These are phyloP conservation scores for Pezicula radicicola DNA, from an alignment of 2,329 filamentous ascomycete genomes.

Conservation along the genomic window DNA sequence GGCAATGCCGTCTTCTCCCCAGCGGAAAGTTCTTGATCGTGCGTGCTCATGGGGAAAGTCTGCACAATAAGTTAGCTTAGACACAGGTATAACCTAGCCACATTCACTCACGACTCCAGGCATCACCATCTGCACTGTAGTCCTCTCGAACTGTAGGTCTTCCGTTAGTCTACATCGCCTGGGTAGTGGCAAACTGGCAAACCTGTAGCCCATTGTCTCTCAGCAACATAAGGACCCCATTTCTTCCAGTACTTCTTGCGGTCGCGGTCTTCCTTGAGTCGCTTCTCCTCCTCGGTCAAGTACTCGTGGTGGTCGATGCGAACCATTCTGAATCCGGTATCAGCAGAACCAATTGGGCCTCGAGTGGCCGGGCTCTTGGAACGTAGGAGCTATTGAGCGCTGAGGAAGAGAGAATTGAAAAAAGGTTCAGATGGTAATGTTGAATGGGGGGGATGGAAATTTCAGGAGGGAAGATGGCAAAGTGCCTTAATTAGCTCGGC, in stretches of 20 bases:
- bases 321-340: slow-evolving; percentile 61
- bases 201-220: slow-evolving; percentile 95
- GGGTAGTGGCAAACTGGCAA: slow-evolving; percentile 19
- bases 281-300: slow-evolving; percentile 85
- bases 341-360: background rate
- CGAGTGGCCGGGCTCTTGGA: background rate
- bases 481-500: no score
- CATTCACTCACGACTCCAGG: slow-evolving; percentile 79
- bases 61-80: slow-evolving; percentile 33
- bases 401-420: no score
- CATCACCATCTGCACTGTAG: slow-evolving; percentile 85
- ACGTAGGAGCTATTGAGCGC: no score
- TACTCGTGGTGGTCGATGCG: slow-evolving; percentile 85
- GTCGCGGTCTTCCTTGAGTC: slow-evolving; percentile 81
- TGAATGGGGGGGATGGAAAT: no score
- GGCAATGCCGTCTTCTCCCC: slow-evolving; percentile 96
- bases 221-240: slow-evolving; percentile 92
- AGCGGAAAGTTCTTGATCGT: slow-evolving; percentile 82
- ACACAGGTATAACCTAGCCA: background rate
- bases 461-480: no score
- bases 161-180: slow-evolving; percentile 1
- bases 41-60: slow-evolving; percentile 95
- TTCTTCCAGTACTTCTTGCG: slow-evolving; percentile 94
- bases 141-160: slow-evolving; percentile 73
- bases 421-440: no score